phyloP scores from a whole-genome alignment of 441 rosid genomes.

The Gossypium davidsonii region DNA sequence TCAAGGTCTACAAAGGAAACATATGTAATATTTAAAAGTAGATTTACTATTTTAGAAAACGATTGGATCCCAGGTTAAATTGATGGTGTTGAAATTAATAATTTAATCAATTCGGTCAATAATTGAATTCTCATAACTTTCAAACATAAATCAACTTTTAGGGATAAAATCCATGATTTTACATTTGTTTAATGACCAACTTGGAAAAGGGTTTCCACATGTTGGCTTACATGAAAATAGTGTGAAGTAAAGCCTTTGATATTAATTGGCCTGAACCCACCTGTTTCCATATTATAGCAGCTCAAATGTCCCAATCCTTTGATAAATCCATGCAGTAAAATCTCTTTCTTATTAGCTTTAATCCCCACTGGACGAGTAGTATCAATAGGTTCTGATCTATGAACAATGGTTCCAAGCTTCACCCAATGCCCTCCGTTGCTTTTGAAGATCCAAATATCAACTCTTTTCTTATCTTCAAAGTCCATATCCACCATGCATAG shows the following conservation, averaged over 20 bases:
- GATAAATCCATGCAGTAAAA: constrained; percentile 17
- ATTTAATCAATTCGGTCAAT: too few relatives aligned
- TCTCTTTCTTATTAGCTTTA: background rate
- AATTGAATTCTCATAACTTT: too few relatives aligned
- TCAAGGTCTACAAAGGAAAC: too few relatives aligned
- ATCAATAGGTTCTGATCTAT: constrained; percentile 6
- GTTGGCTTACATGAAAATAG: background rate
- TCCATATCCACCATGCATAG: constrained; percentile 13
- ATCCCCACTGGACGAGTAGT: constrained; percentile 13
- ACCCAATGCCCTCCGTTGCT: background rate
- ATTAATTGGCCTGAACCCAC: background rate
- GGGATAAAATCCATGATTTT: background rate
- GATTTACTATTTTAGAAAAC: too few relatives aligned
- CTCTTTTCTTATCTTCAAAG: background rate
- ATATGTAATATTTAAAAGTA: too few relatives aligned
- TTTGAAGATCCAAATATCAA: constrained; percentile 17
- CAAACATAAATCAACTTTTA: background rate
- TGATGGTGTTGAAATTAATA: too few relatives aligned
- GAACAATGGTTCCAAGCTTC: constrained; percentile 1
- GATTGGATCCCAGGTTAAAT: too few relatives aligned
- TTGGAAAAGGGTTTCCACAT: constrained; percentile 12
- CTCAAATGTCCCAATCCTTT: background rate
- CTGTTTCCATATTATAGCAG: constrained; percentile 5
- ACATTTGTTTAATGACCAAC: background rate
- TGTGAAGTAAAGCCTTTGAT: background rate